These are phyloP conservation scores for Astrephomene gubernaculifera DNA, from an alignment of 139 green algal genomes.

Conservation along the genomic window DNA sequence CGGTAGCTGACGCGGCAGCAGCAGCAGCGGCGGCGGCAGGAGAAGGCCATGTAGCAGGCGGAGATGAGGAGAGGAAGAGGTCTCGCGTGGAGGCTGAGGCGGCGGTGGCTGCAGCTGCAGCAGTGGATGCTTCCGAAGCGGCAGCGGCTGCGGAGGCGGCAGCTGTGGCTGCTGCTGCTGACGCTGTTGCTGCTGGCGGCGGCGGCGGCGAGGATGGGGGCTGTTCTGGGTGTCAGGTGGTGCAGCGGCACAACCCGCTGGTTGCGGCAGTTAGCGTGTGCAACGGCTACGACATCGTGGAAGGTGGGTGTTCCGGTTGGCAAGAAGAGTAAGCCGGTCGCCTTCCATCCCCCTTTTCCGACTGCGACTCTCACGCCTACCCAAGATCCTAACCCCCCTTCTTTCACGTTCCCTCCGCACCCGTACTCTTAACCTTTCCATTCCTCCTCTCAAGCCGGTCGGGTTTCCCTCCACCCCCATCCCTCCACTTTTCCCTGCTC, in stretches of 20 bases:
- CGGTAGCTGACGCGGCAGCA: neutral
- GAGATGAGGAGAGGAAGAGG: too few relatives aligned
- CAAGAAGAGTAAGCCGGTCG: too few relatives aligned
- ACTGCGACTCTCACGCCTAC: too few relatives aligned
- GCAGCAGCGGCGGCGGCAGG: neutral
- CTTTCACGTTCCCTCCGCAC: too few relatives aligned
- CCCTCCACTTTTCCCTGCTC: neutral
- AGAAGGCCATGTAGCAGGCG: too few relatives aligned
- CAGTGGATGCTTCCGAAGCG: too few relatives aligned
- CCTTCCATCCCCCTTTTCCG: too few relatives aligned
- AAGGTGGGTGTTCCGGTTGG: conserved; percentile 17
- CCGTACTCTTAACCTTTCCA: too few relatives aligned
- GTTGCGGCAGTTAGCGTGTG: conserved; percentile 20
- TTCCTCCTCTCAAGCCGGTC: neutral
- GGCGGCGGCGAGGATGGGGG: too few relatives aligned
- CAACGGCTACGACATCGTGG: conserved; percentile 45
- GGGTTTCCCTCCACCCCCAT: neutral
- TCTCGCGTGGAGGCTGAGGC: neutral
- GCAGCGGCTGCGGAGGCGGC: too few relatives aligned
- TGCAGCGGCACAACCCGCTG: neutral
- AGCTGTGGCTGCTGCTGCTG: neutral
- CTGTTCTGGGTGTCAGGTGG: neutral
- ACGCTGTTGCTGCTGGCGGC: neutral
- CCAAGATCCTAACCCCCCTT: too few relatives aligned
- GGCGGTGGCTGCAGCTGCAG: too few relatives aligned